These are phyloP conservation scores for Lactarius sp. DNA, from an alignment of 768 basidiomycete species.

Conservation along the genomic window DNA sequence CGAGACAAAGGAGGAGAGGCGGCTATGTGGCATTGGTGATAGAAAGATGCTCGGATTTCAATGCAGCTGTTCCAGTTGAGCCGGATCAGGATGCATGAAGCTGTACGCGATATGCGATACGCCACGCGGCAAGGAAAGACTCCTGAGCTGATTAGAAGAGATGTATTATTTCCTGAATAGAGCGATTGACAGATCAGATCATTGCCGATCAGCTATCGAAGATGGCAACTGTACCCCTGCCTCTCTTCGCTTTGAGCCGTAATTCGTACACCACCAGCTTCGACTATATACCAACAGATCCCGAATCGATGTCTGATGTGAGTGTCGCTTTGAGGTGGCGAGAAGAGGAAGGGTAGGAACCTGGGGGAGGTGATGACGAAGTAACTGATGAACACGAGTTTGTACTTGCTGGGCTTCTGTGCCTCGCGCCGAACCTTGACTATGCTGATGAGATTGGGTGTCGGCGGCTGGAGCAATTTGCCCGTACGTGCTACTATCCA, in stretches of 20 bases:
- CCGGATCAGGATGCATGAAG: neutral
- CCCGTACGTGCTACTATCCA: slow-evolving; percentile 50
- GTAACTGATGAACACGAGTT: slow-evolving; percentile 48
- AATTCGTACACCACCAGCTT: too few species aligned
- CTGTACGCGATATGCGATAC: neutral
- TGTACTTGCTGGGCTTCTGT: slow-evolving; percentile 72
- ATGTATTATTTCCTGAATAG: neutral
- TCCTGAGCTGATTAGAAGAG: neutral
- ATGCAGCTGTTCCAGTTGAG: slow-evolving; percentile 86
- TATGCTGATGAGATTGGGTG: slow-evolving; percentile 91
- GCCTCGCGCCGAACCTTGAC: slow-evolving; percentile 73
- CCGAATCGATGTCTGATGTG: too few species aligned
- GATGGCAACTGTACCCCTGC: too few species aligned
- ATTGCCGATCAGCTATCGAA: too few species aligned
- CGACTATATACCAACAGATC: neutral
- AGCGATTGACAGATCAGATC: neutral
- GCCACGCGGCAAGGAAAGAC: neutral
- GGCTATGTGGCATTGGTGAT: slow-evolving; percentile 75
- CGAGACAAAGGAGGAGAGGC: slow-evolving; percentile 64
- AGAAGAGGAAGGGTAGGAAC: too few species aligned
- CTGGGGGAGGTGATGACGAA: slow-evolving; percentile 34
- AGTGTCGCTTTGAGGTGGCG: too few species aligned
- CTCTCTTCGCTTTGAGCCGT: too few species aligned
- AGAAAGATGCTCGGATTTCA: slow-evolving; percentile 81
- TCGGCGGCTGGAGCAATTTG: slow-evolving; percentile 79